Conservation (phyloP, 257 asterid species). For the Rauvolfia tetraphylla region DNA sequence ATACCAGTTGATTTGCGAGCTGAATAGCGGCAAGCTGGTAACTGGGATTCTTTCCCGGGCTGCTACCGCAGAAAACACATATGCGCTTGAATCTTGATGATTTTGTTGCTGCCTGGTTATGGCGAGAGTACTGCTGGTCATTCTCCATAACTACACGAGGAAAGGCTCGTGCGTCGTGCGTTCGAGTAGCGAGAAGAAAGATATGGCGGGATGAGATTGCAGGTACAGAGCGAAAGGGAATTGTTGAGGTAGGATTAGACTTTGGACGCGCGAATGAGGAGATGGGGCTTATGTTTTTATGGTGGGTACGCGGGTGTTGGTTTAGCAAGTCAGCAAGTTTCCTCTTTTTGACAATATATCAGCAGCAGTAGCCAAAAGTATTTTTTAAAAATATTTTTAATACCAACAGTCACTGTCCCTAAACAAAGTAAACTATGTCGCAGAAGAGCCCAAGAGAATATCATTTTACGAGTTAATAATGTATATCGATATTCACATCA, state of each 20-base stretch:
- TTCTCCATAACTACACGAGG: conserved; percentile 42
- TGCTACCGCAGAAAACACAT: conserved; percentile 82
- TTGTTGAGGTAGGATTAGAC: conserved; percentile 5
- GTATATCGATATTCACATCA: too few species aligned
- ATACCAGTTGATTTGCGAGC: conserved; percentile 70
- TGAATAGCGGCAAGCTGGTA: conserved; percentile 75
- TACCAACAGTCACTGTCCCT: too few species aligned
- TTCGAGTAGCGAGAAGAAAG: not conserved
- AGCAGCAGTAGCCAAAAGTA: conserved; percentile 14
- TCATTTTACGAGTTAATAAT: too few species aligned
- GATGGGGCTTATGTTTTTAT: not conserved
- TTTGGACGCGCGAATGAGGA: not conserved
- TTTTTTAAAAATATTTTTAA: too few species aligned
- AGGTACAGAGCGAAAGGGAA: not conserved
- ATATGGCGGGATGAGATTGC: conserved; percentile 4
- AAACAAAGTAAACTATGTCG: too few species aligned
- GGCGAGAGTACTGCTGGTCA: conserved; percentile 17
- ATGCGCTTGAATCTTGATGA: conserved; percentile 72
- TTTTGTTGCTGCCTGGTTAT: conserved; percentile 20
- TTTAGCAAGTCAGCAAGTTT: conserved; percentile 29
- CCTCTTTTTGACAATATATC: conserved; percentile 12
- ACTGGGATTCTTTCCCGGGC: conserved; percentile 75
- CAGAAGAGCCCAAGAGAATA: too few species aligned
- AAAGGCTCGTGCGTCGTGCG: not conserved
- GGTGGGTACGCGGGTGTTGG: conserved; percentile 1